phyloP scores from a whole-genome alignment of 2,329 filamentous ascomycete species.

The Colletotrichum scovillei region DNA sequence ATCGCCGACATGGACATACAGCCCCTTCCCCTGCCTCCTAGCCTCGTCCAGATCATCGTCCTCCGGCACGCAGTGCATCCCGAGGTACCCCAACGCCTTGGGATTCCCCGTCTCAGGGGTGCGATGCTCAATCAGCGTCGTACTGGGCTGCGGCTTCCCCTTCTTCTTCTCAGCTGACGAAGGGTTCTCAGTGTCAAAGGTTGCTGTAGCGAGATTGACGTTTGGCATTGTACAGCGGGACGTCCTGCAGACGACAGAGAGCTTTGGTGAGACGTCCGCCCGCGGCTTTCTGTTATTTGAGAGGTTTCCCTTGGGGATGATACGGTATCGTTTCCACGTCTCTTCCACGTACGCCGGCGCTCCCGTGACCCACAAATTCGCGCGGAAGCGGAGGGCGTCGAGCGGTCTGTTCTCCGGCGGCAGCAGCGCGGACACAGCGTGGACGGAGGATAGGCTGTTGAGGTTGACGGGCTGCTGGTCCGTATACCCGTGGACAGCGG shows the following conservation, averaged over 20 bases:
- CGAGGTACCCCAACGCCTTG: conserved; percentile 42
- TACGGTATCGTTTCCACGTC: conserved; percentile 35
- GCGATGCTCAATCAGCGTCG: conserved; percentile 39
- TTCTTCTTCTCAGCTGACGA: conserved; percentile 17
- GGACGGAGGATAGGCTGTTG: conserved; percentile 38
- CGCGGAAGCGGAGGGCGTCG: conserved; percentile 38
- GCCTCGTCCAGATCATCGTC: conserved; percentile 35
- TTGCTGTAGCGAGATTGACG: conserved; percentile 28
- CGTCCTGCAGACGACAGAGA: conserved; percentile 37
- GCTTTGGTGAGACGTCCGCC: conserved; percentile 13
- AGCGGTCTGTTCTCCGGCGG: conserved; percentile 34
- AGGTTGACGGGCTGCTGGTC: conserved; percentile 38
- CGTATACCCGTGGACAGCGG: conserved; percentile 38
- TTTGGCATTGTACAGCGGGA: conserved; percentile 38
- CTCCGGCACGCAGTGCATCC: conserved; percentile 45
- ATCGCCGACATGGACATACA: conserved; percentile 42
- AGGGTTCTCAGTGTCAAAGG: conserved; percentile 22
- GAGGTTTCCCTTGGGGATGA: background rate
- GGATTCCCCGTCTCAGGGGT: conserved; percentile 42
- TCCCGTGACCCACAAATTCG: conserved; percentile 37
- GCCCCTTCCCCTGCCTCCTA: background rate
- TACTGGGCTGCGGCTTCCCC: conserved; percentile 42
- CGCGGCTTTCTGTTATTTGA: background rate
- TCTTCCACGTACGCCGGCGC: conserved; percentile 36
- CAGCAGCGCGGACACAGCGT: conserved; percentile 34